Conservation (phyloP, 2,329 filamentous ascomycete species). For the Apiospora kogelbergensis region DNA sequence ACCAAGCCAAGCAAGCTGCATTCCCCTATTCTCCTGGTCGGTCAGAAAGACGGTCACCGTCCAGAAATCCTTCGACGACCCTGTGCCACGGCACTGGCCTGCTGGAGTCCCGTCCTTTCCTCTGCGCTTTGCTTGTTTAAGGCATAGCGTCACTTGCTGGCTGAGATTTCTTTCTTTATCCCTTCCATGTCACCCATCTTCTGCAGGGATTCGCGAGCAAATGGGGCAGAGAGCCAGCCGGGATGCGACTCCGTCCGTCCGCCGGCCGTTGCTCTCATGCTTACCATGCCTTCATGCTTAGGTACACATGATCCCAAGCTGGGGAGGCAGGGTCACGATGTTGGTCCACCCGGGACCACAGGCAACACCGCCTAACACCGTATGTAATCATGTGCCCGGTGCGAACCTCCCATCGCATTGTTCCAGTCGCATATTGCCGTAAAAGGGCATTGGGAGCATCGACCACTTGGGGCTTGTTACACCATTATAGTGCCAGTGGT, state of each 20-base stretch:
- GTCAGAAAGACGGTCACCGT: constrained; percentile 1
- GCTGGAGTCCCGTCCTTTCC: background rate
- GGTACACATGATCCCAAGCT: background rate
- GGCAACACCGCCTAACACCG: background rate
- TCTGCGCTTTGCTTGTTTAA: background rate
- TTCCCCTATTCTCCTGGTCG: background rate
- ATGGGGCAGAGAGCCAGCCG: background rate
- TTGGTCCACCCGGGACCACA: background rate
- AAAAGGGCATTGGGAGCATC: background rate
- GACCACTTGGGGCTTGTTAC: background rate
- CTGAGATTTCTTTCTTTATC: background rate
- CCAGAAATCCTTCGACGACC: background rate
- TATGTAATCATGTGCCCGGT: background rate
- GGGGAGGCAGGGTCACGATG: background rate
- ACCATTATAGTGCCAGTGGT: background rate
- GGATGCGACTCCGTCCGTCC: constrained; percentile 1
- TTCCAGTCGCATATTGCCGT: background rate
- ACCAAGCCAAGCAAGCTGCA: too few species aligned
- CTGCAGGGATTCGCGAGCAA: constrained; percentile 1
- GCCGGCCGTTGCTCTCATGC: background rate
- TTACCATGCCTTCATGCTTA: background rate
- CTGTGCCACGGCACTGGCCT: background rate
- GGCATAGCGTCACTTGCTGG: background rate
- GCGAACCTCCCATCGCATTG: background rate
- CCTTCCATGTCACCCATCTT: background rate